phyloP scores from a whole-genome alignment of 371 early-diverging fungal species.

The Mucor circinelloides region DNA sequence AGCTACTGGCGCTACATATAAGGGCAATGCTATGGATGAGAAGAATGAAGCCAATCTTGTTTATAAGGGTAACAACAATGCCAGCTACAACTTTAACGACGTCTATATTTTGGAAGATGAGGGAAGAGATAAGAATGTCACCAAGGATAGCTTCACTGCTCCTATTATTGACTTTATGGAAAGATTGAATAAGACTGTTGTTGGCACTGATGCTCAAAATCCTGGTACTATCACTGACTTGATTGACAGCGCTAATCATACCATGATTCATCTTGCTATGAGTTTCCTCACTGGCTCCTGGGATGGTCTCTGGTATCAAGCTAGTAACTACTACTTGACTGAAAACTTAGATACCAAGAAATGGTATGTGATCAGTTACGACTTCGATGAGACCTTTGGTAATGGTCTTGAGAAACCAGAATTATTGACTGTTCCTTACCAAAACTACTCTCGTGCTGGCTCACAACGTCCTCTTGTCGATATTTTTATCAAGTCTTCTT shows the following conservation, averaged over 20 bases:
- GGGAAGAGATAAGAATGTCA: constrained; percentile 17
- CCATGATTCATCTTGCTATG: constrained; percentile 48
- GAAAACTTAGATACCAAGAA: constrained; percentile 41
- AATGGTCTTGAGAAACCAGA: constrained; percentile 34
- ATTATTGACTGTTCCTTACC: constrained; percentile 38
- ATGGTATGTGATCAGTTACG: constrained; percentile 55
- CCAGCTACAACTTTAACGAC: constrained; percentile 28
- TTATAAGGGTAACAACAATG: constrained; percentile 31
- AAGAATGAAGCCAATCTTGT: constrained; percentile 33
- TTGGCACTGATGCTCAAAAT: constrained; percentile 27
- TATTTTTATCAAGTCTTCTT: constrained; percentile 40
- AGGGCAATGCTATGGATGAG: constrained; percentile 35
- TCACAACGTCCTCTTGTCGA: constrained; percentile 39
- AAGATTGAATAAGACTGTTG: constrained; percentile 13
- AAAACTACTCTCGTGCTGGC: constrained; percentile 34
- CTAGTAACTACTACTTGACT: constrained; percentile 52
- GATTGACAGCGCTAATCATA: constrained; percentile 37
- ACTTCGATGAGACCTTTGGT: constrained; percentile 60
- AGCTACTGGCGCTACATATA: constrained; percentile 37
- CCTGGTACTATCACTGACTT: constrained; percentile 33
- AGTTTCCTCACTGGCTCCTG: constrained; percentile 53
- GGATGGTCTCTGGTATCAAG: constrained; percentile 53
- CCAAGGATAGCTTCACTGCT: constrained; percentile 19
- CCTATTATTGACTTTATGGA: constrained; percentile 34
- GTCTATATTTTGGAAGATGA: constrained; percentile 41